These are phyloP conservation scores for Vigna unguiculata DNA, from an alignment of 306 rosid species.

Conservation along the genomic window DNA sequence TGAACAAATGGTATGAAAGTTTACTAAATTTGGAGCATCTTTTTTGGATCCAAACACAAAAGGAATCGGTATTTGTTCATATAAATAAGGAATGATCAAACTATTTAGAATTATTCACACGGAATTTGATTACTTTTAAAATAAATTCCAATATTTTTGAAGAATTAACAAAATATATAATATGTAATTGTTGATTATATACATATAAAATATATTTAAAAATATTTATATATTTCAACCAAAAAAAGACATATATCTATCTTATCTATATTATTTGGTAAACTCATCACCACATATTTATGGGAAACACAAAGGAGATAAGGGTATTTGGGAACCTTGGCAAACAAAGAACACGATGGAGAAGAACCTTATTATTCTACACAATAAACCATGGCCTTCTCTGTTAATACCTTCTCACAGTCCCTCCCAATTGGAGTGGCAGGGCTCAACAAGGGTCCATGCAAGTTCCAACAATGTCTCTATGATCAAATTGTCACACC, in stretches of 20 bases:
- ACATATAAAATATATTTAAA: too few relatives aligned
- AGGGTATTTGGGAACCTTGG: not conserved
- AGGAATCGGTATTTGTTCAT: too few relatives aligned
- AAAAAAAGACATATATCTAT: not conserved
- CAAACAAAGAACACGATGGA: conserved; percentile 38
- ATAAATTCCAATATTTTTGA: too few relatives aligned
- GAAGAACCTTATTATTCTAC: conserved; percentile 57
- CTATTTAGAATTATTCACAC: too few relatives aligned
- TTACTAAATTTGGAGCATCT: too few relatives aligned
- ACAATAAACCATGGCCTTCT: conserved; percentile 55
- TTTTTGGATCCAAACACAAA: too few relatives aligned
- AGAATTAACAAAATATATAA: too few relatives aligned
- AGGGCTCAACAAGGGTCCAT: conserved; percentile 46
- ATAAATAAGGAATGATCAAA: too few relatives aligned
- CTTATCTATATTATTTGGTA: not conserved
- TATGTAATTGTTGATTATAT: too few relatives aligned
- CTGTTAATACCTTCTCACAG: conserved; percentile 43
- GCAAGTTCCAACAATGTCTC: conserved; percentile 45
- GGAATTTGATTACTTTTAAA: too few relatives aligned
- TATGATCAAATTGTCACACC: conserved; percentile 39
- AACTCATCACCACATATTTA: not conserved
- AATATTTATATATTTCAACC: too few relatives aligned
- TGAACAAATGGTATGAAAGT: too few relatives aligned
- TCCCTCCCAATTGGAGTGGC: conserved; percentile 50
- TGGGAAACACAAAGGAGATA: not conserved